A percentile compares a stretch with the other conserved stretches of the same genome.
Evolutionary conservation across 768 basidiomycete species (phyloP).

Genomic region (Tricholoma furcatifolium): DNA sequence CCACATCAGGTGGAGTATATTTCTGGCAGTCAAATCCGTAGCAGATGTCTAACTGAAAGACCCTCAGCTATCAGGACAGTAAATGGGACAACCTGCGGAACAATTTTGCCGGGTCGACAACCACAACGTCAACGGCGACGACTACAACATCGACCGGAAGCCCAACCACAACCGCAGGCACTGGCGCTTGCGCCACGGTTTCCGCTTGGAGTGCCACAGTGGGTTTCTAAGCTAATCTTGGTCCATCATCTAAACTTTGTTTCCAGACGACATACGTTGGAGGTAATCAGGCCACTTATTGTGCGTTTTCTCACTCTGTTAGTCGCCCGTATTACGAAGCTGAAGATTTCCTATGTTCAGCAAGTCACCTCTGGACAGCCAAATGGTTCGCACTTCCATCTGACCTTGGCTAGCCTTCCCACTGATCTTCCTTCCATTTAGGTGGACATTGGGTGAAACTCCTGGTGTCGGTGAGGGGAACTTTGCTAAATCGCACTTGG

Average conservation of each 20-base stretch:
- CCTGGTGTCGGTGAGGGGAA: conserved; percentile 49
- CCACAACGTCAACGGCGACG: conserved; percentile 22
- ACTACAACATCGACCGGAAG: conserved; percentile 22
- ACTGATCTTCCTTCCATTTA: conserved; percentile 2
- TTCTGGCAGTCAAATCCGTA: not conserved
- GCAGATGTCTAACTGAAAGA: not conserved
- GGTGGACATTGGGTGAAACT: conserved; percentile 57
- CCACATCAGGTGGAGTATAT: conserved; percentile 50
- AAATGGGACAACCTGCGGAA: conserved; percentile 69
- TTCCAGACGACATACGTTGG: conserved; percentile 43
- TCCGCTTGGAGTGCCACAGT: conserved; percentile 49
- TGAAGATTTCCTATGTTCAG: conserved; percentile 22
- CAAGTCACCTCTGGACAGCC: conserved; percentile 55
- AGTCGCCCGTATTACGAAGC: not conserved
- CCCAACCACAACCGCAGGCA: conserved; percentile 25
- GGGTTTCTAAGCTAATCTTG: conserved; percentile 2
- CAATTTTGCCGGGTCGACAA: conserved; percentile 47
- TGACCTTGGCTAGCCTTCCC: not conserved
- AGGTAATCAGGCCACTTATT: conserved; percentile 44
- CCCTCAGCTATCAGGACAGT: conserved; percentile 57
- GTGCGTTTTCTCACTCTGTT: conserved; percentile 25
- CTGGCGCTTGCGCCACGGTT: conserved; percentile 39
- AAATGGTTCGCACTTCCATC: conserved; percentile 36
- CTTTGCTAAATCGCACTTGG: not conserved
- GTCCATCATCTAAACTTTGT: not conserved